Base-by-base conservation (phyloP, 2,329 filamentous ascomycete species). In the Penicillium sp. region DNA sequence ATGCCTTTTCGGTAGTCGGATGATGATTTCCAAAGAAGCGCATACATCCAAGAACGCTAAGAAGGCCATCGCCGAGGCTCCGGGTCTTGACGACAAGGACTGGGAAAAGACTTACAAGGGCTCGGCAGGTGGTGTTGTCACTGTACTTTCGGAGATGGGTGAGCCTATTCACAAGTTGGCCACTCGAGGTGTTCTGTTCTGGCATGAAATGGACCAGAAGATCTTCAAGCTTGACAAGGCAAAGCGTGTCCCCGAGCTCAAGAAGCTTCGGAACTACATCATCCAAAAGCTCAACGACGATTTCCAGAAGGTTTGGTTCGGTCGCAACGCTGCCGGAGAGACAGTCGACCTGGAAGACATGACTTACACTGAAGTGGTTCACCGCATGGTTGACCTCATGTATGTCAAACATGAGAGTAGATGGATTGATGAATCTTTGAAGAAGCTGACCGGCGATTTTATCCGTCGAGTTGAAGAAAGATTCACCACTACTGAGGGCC, bases 161-260 rank as follows among this genome's bases (percentile, higher is more conserved):
- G 93, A 98, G 77, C 94, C 93, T 6, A 98, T 98, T 54, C 93
- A 98, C 77, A 98, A 98, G 76, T 81, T 98, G 52, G 94, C 93
- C 15, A 98, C 93, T 43, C 86, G 94, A 51, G 93, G 93, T 79
- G 90, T 98, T 42, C 77, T 82, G 48, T 95, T 98, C 77, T 98
- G 93, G 93, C 85, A 89, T 43, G 94, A 98, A 74, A 95, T 98
- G 89, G 93, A 98, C 65, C 82, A 94, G 70, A 96, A 95, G 74
- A 97, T 98, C 64, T 98, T 98, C 77, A 86, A 83, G 65, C 76
- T 98, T 42, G 90, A 95, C 71, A 96, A 95, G 76, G 88, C 91
- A 65, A 95, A 96, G 77, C 84, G 89, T 37, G 77, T 95, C 21
- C 79, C 85, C 2, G 89, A 93, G 72, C 78, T 96, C 35, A 88